Conservation (phyloP, 805 yeast genomes). For the Hanseniaspora singularis region DNA sequence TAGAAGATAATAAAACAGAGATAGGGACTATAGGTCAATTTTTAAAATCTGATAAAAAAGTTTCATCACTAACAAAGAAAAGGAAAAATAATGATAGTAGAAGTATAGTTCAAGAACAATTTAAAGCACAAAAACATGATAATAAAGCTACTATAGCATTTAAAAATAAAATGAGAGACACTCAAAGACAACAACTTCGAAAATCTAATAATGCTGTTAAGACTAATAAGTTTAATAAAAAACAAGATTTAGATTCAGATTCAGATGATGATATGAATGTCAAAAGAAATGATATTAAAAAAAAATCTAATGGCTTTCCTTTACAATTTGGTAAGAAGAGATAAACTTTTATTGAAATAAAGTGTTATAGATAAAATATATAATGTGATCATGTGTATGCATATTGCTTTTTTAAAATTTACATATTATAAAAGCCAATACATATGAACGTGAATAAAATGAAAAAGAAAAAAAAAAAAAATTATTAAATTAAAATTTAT, state of each 20-base stretch:
- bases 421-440: too few species aligned
- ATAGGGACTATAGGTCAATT: conserved; percentile 30
- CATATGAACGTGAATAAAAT: too few species aligned
- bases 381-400: too few species aligned
- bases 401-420: too few species aligned
- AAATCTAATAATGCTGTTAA: background rate
- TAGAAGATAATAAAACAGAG: conserved; percentile 17
- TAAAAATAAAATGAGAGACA: conserved; percentile 27
- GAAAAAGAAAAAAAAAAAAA: too few species aligned
- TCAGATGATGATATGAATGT: conserved; percentile 17
- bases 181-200: conserved; percentile 19
- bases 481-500: background rate
- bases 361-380: too few species aligned
- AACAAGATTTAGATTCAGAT: too few species aligned
- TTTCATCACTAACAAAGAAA: conserved; percentile 26
- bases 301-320: conserved; percentile 23
- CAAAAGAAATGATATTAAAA: conserved; percentile 19
- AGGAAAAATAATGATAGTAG: conserved; percentile 18
- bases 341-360: background rate
- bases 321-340: conserved; percentile 21
- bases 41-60: conserved; percentile 27
- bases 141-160: conserved; percentile 29
- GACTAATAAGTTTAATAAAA: too few species aligned
- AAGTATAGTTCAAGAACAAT: conserved; percentile 15
- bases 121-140: conserved; percentile 26